Evolutionary conservation across 192 early-diverging fungal genomes (phyloP), one percentile per base, ranked within the genome.

Genomic region (Coemansia javaensis): DNA sequence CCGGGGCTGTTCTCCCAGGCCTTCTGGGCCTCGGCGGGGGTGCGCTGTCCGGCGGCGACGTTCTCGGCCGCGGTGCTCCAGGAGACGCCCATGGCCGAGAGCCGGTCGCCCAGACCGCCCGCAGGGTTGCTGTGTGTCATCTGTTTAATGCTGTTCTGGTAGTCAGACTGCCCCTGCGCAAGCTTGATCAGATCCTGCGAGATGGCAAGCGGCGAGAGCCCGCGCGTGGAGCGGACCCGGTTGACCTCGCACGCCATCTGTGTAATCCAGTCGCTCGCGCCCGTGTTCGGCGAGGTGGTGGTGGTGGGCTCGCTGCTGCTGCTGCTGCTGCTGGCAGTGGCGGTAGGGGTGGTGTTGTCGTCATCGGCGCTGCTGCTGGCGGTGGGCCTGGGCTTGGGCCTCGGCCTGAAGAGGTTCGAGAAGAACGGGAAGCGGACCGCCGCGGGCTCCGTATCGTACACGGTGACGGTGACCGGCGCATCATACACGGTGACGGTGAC

Each of bases 101-200:
- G 47, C 10, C 78, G 78, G 10, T 35, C 24, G 16, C 70, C 70
- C 8, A 77, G 38, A 8, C 53, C 35, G 7, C 78, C 78, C 1
- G 42, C 46, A 17, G 63, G 46, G 39, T 79, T 37, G 20, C 37
- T 34, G 53, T 79, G 78, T 4, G 78, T 79, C 67, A 79, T 77
- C 5, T 63, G 50, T 9, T 35, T 12, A 21, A 64, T 53, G 36
- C 53, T 65, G 55, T 47, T 66, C 55, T 62, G 55, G 50, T 77
- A 79, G 15, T 69, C 35, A 1, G 78, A 66, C 37, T 79, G 78
- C 14, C 42, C 22, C 30, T 77, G 63, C 5, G 75, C 59, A 33
- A 68, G 30, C 10, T 32, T 30, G 51, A 38, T 46, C 16, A 74
- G 53, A 11, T 56, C 53, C 1, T 50, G 23, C 5, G 64, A 63